Evolutionary conservation across 2,329 filamentous ascomycete species (phyloP).

Genomic region (Aureobasidium sp.): DNA sequence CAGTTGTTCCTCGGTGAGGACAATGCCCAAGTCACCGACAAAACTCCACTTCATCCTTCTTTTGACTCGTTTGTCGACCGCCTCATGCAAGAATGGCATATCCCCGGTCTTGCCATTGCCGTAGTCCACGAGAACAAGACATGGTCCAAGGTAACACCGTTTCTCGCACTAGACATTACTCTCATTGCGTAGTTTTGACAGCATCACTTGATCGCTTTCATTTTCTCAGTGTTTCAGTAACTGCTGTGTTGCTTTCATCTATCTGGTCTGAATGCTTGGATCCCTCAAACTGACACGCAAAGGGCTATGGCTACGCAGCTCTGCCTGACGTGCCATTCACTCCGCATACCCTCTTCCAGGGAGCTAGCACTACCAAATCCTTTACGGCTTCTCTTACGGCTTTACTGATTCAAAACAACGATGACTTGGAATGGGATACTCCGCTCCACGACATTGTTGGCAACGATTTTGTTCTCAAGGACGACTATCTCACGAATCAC

Average conservation of each 20-base stretch:
- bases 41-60: conserved; percentile 8
- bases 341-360: conserved; percentile 23
- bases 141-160: conserved; percentile 17
- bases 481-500: conserved; percentile 23
- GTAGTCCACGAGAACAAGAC: conserved; percentile 17
- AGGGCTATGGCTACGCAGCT: conserved; percentile 21
- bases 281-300: background rate
- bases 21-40: background rate
- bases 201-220: background rate
- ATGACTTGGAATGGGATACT: conserved; percentile 28
- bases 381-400: conserved; percentile 23
- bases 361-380: conserved; percentile 26
- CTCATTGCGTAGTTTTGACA: background rate
- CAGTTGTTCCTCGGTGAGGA: background rate
- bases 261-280: background rate
- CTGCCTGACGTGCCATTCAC: conserved; percentile 19
- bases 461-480: conserved; percentile 29
- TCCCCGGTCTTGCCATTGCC: conserved; percentile 18
- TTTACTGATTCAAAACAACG: conserved; percentile 22
- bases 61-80: conserved; percentile 17
- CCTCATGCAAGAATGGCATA: conserved; percentile 18
- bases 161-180: background rate
- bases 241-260: background rate
- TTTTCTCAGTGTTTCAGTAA: background rate
- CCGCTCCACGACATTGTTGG: conserved; percentile 29